Evolutionary conservation across 2,329 filamentous ascomycete species (phyloP).

Genomic region (Phaeosphaeriaceae sp.): DNA sequence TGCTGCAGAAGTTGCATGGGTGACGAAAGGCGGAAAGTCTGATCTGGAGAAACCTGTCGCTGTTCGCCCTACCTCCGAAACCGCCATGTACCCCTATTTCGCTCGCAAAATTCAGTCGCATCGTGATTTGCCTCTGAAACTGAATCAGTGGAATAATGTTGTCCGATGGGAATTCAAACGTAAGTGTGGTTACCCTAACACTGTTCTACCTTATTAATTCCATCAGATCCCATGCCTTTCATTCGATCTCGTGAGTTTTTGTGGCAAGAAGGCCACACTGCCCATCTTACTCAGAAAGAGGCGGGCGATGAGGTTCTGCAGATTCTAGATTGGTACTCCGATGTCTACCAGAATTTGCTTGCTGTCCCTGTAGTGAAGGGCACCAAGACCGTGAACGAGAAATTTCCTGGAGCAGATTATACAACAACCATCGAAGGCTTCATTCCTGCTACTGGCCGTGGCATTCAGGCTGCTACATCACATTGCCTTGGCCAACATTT

Average conservation of each 20-base stretch:
- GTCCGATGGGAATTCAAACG: conserved; percentile 97
- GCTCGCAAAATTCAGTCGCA: conserved; percentile 97
- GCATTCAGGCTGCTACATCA: conserved; percentile 94
- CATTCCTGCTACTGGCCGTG: conserved; percentile 92
- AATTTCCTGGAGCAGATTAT: conserved; percentile 95
- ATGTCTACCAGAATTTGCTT: conserved; percentile 90
- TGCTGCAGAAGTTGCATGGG: conserved; percentile 89
- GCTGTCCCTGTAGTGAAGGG: conserved; percentile 95
- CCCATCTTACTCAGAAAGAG: conserved; percentile 82
- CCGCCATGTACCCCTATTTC: conserved; percentile 95
- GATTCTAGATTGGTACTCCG: conserved; percentile 91
- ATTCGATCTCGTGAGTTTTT: conserved; percentile 88
- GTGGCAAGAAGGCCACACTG: conserved; percentile 97
- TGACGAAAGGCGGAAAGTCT: conserved; percentile 88
- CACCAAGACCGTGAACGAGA: conserved; percentile 95
- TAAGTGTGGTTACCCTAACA: conserved; percentile 6
- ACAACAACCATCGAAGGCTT: conserved; percentile 97
- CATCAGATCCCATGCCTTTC: conserved; percentile 69
- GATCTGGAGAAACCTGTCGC: conserved; percentile 83
- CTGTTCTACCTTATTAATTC: not conserved
- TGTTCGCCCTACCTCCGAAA: conserved; percentile 72
- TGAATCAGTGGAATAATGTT: conserved; percentile 98
- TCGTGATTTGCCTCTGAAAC: conserved; percentile 87
- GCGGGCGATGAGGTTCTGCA: conserved; percentile 87
- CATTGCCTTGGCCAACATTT: conserved; percentile 98